phyloP scores from a whole-genome alignment of 495 filamentous ascomycete species.

The Stereocaulon alpinum region DNA sequence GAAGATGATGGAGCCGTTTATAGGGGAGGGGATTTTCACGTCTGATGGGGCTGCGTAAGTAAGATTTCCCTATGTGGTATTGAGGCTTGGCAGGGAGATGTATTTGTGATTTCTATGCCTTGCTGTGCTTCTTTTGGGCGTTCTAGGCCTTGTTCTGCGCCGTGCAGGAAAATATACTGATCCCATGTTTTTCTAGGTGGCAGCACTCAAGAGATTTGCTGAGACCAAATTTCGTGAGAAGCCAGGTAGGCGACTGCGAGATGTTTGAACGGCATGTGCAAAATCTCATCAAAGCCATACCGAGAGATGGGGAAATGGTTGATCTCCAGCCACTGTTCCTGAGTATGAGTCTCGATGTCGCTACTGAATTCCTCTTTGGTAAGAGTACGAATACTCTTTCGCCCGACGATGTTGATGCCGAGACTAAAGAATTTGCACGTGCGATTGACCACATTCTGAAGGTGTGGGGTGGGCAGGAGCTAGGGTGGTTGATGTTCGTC shows the following conservation, averaged over 20 bases:
- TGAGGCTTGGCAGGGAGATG: too few relatives aligned
- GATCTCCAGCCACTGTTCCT: constrained; percentile 61
- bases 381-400: constrained; percentile 37
- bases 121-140: too few relatives aligned
- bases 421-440: constrained; percentile 25
- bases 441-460: constrained; percentile 28
- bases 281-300: constrained; percentile 36
- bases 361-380: constrained; percentile 67
- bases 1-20: constrained; percentile 40
- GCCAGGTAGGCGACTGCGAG: constrained; percentile 49
- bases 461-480: not conserved
- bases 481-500: not conserved
- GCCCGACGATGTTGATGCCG: not conserved
- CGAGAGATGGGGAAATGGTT: constrained; percentile 38
- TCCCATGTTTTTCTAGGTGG: constrained; percentile 33
- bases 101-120: too few relatives aligned
- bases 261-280: constrained; percentile 52
- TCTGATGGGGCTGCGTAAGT: constrained; percentile 41
- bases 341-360: constrained; percentile 54
- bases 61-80: too few relatives aligned
- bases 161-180: too few relatives aligned
- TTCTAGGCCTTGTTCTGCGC: too few relatives aligned
- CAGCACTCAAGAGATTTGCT: constrained; percentile 52
- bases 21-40: constrained; percentile 65
- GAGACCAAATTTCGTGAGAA: constrained; percentile 50